These are phyloP conservation scores for Metschnikowia picachoensis DNA, from an alignment of 805 yeast genomes.

Conservation along the genomic window DNA sequence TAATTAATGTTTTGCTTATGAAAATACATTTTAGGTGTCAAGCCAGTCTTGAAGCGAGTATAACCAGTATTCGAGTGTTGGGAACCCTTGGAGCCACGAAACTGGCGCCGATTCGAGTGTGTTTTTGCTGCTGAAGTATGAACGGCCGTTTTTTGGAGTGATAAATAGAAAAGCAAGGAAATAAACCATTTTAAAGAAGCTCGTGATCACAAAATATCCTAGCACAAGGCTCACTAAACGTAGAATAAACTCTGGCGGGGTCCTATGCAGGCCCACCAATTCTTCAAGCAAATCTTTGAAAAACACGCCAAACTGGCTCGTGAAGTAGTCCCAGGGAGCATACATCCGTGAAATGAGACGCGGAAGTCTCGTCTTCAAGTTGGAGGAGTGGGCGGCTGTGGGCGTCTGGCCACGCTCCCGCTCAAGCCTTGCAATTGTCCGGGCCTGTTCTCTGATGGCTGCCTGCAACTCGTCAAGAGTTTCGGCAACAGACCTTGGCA, in stretches of 20 bases:
- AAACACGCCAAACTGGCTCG: not conserved
- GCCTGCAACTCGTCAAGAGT: conserved; percentile 5
- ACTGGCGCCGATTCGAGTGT: conserved; percentile 5
- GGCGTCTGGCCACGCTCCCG: not conserved
- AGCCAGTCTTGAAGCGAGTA: conserved; percentile 12
- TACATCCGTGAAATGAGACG: not conserved
- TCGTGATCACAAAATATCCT: conserved; percentile 3
- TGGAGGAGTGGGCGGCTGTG: not conserved
- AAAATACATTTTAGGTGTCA: conserved; percentile 4
- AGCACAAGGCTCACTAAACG: conserved; percentile 3
- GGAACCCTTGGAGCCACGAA: conserved; percentile 14
- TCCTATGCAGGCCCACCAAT: not conserved
- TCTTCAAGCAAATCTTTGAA: conserved; percentile 3
- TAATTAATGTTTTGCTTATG: not conserved
- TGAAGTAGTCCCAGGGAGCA: conserved; percentile 6
- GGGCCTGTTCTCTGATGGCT: conserved; percentile 6
- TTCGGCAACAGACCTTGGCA: not conserved
- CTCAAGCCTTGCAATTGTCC: conserved; percentile 3
- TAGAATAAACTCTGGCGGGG: conserved; percentile 1
- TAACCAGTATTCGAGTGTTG: conserved; percentile 16
- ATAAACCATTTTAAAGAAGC: conserved; percentile 10
- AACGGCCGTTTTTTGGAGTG: not conserved
- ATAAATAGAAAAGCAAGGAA: conserved; percentile 2
- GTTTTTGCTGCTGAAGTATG: conserved; percentile 1
- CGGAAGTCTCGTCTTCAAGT: not conserved